These are phyloP conservation scores for Podila epicladia DNA, from an alignment of 192 early-diverging fungal genomes.

Conservation along the genomic window DNA sequence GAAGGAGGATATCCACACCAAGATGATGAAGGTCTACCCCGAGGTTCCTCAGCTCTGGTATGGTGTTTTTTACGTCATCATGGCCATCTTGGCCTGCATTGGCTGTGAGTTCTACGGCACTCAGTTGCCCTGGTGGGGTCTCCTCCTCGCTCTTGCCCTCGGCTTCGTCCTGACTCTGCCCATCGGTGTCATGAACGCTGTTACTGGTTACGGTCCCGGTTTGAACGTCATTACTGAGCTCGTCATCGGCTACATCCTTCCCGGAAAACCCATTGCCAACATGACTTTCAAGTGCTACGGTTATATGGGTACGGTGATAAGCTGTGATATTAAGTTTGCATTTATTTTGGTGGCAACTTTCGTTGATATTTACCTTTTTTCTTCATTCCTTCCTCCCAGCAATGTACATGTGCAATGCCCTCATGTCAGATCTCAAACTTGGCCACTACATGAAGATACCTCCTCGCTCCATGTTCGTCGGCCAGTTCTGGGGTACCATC, in stretches of 20 bases:
- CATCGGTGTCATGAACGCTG: slow-evolving; percentile 64
- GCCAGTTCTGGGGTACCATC: slow-evolving; percentile 68
- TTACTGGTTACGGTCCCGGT: slow-evolving; percentile 58
- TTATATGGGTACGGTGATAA: slow-evolving; percentile 56
- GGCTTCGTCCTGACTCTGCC: slow-evolving; percentile 60
- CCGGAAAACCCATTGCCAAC: slow-evolving; percentile 62
- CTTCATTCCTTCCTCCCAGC: slow-evolving; percentile 1
- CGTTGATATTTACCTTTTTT: background rate
- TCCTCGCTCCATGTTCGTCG: slow-evolving; percentile 70
- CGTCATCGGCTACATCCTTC: slow-evolving; percentile 65
- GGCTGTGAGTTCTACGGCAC: slow-evolving; percentile 31
- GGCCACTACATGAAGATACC: slow-evolving; percentile 82
- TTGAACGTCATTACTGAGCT: slow-evolving; percentile 70
- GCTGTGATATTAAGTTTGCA: no score
- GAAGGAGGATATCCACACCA: slow-evolving; percentile 52
- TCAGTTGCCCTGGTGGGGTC: slow-evolving; percentile 63
- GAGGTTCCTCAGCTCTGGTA: slow-evolving; percentile 70
- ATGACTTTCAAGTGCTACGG: slow-evolving; percentile 72
- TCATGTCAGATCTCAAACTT: slow-evolving; percentile 79
- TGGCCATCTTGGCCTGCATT: slow-evolving; percentile 47
- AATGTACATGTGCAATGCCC: slow-evolving; percentile 73
- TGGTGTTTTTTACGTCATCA: slow-evolving; percentile 50
- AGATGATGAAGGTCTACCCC: slow-evolving; percentile 56
- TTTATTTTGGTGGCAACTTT: no score
- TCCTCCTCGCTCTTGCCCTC: slow-evolving; percentile 53